Conservation (phyloP, 768 basidiomycete genomes). For the Cubamyces sp. region DNA sequence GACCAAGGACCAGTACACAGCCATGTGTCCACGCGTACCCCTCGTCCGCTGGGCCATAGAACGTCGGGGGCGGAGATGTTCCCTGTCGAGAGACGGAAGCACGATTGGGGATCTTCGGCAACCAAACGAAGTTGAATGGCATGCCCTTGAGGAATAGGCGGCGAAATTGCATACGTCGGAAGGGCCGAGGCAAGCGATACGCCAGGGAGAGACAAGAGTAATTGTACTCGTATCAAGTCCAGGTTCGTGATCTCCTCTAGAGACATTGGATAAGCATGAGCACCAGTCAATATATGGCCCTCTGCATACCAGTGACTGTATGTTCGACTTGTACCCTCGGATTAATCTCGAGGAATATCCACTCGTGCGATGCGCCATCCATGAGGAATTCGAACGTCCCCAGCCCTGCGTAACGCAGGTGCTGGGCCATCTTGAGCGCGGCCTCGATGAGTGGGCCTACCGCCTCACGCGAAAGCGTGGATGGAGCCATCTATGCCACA, state of each 20-base stretch:
- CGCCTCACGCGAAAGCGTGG: constrained; percentile 32
- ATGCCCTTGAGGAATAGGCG: constrained; percentile 22
- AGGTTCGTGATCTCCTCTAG: constrained; percentile 26
- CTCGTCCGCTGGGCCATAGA: constrained; percentile 16
- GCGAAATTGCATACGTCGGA: neutral
- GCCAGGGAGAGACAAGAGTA: constrained; percentile 27
- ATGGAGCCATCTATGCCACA: constrained; percentile 31
- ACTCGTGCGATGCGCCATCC: constrained; percentile 29
- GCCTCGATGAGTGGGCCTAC: constrained; percentile 31
- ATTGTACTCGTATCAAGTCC: constrained; percentile 38
- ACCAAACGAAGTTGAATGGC: constrained; percentile 41
- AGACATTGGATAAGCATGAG: neutral
- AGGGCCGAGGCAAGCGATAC: constrained; percentile 3
- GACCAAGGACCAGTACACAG: constrained; percentile 9
- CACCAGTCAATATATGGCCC: neutral
- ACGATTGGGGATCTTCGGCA: constrained; percentile 37
- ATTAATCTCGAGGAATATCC: constrained; percentile 44
- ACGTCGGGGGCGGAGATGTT: constrained; percentile 31
- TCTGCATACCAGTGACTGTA: constrained; percentile 33
- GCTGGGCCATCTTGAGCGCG: constrained; percentile 32
- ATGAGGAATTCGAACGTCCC: constrained; percentile 42
- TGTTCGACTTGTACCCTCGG: constrained; percentile 39
- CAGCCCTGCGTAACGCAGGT: constrained; percentile 31
- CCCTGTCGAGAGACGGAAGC: constrained; percentile 38
- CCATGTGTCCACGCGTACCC: constrained; percentile 35